phyloP scores from a whole-genome alignment of 2,329 filamentous ascomycete genomes.

The Neonectria hederae region DNA sequence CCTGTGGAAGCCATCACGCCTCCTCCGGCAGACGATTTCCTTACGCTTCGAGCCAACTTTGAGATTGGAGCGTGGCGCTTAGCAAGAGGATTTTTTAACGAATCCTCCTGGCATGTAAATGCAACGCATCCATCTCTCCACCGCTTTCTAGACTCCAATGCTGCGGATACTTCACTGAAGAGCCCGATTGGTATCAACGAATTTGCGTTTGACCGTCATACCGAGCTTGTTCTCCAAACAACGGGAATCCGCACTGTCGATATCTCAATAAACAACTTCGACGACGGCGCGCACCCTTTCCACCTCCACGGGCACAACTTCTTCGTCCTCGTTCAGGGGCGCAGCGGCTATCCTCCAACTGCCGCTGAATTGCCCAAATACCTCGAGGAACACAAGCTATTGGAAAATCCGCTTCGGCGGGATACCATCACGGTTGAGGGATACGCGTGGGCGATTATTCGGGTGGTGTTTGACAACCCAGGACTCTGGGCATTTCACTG shows the following conservation, averaged over 20 bases:
- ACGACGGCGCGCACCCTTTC: slow-evolving; percentile 56
- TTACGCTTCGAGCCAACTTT: slow-evolving; percentile 62
- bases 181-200: slow-evolving; percentile 42
- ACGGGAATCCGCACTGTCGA: slow-evolving; percentile 63
- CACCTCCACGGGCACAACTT: slow-evolving; percentile 71
- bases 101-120: slow-evolving; percentile 57
- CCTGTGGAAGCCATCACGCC: slow-evolving; percentile 49
- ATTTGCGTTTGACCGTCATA: slow-evolving; percentile 40
- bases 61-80: slow-evolving; percentile 64
- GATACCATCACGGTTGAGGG: slow-evolving; percentile 62
- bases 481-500: slow-evolving; percentile 69
- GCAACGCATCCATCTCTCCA: slow-evolving; percentile 49
- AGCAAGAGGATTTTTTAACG: slow-evolving; percentile 64
- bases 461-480: slow-evolving; percentile 66
- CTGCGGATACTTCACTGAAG: slow-evolving; percentile 24
- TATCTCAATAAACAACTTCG: slow-evolving; percentile 67
- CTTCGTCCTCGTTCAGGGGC: slow-evolving; percentile 53
- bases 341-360: slow-evolving; percentile 48
- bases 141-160: slow-evolving; percentile 44
- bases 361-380: slow-evolving; percentile 37
- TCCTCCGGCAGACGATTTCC: slow-evolving; percentile 51
- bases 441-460: slow-evolving; percentile 64
- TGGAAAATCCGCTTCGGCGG: slow-evolving; percentile 48
- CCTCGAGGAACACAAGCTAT: slow-evolving; percentile 35
- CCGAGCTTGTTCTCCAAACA: slow-evolving; percentile 59